A percentile compares a stretch with the other conserved stretches of the same genome.
Conservation (phyloP, 148 eudicot genomes). For the Cornus controversa region DNA sequence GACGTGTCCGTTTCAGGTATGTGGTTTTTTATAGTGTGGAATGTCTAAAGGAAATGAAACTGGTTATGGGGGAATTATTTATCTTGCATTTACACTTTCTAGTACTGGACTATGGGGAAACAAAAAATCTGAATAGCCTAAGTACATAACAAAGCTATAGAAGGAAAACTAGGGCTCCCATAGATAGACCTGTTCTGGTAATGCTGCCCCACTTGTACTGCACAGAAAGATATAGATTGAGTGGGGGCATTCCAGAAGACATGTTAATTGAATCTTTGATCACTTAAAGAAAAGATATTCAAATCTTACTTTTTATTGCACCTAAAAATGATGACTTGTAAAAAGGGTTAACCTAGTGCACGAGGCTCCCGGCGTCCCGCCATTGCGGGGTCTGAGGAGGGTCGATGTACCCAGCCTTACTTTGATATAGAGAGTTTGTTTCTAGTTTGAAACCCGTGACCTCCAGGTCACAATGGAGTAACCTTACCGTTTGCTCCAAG, state of each 20-base stretch:
- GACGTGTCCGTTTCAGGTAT: constrained; percentile 92
- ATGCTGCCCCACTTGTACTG: background rate
- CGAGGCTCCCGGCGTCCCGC: too few relatives aligned
- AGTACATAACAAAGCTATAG: background rate
- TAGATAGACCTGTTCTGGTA: constrained; percentile 3
- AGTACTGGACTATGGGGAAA: background rate
- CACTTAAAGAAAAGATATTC: too few relatives aligned
- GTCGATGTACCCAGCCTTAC: too few relatives aligned
- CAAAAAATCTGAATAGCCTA: background rate
- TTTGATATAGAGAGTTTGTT: too few relatives aligned
- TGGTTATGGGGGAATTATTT: background rate
- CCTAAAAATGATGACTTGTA: background rate
- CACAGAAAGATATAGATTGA: constrained; percentile 2
- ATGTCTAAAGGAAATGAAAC: background rate
- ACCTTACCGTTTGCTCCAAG: too few relatives aligned
- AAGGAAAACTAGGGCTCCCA: constrained; percentile 7
- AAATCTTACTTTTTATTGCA: background rate
- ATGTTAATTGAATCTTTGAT: background rate
- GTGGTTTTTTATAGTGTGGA: constrained; percentile 13
- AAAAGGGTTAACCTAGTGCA: too few relatives aligned
- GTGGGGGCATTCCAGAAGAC: background rate
- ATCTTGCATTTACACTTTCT: background rate
- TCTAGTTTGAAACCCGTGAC: too few relatives aligned
- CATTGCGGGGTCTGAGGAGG: too few relatives aligned
- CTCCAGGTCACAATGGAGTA: too few relatives aligned